Base-by-base conservation (phyloP, 2,329 filamentous ascomycete genomes). In the Emmonsiellopsis sp. region DNA sequence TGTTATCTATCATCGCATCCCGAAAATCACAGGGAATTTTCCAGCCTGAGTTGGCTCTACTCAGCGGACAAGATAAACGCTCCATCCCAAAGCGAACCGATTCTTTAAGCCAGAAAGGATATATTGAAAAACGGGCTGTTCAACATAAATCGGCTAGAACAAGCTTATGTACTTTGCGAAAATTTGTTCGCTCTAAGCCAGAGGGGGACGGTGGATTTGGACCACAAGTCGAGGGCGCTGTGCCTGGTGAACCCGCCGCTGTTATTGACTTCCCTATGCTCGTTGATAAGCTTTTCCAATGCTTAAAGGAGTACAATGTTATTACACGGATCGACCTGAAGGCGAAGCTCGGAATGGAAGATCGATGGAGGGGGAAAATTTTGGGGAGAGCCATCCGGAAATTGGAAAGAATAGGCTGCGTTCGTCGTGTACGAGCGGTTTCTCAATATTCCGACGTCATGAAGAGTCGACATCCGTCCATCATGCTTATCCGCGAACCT, bases 21-120 rank as follows among this genome's bases (percentile, higher is more conserved):
- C 70, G 70, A 53, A 78, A 80, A 43, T 67, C 72, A 15, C 65
- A 70, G 13, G 82, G 82, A 5, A 78, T 85, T 44, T 63, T 78
- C 2, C 82, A 85, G 62, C 76, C 79, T 2, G 75, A 81, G 2
- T 65, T 85, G 38, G 73, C 75, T 41, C 70, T 66, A 51, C 60
- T 78, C 20, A 81, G 79, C 57, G 79, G 79, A 5, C 82, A 85
- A 66, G 82, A 85, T 63, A 85, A 84, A 62, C 75, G 82, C 45
- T 85, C 82, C 1, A 77, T 85, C 2, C 82, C 82, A 1, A 74
- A 79, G 56, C 73, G 82, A 40, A 85, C 82, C 2, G 79, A 83
- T 56, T 66, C 70, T 2, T 69, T 85, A 40, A 72, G 74, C 5
- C 65, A 71, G 37, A 82, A 80, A 58, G 82, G 82, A 0, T 84